Conservation (phyloP, 805 yeast genomes). For the Suhomyces vadensis region DNA sequence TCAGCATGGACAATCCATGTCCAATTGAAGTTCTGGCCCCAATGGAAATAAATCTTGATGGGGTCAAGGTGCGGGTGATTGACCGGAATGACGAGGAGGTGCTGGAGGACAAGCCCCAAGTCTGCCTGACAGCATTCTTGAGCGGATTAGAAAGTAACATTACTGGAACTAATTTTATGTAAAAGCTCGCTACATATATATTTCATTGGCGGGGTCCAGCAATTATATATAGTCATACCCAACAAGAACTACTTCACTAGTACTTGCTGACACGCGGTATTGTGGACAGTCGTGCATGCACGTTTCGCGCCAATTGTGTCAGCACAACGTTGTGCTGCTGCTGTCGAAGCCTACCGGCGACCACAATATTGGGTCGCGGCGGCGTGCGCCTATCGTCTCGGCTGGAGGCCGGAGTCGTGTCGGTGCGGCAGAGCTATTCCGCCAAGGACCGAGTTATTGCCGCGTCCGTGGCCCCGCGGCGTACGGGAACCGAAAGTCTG, state of each 20-base stretch:
- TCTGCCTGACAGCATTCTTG: not conserved
- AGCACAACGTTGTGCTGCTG: too few species aligned
- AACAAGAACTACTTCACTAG: not conserved
- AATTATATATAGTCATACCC: slow-evolving; percentile 1
- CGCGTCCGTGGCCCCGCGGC: not conserved
- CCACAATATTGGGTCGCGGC: too few species aligned
- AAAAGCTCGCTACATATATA: too few species aligned
- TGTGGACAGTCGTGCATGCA: slow-evolving; percentile 2
- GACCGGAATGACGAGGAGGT: not conserved
- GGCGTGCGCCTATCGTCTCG: too few species aligned
- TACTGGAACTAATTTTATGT: too few species aligned
- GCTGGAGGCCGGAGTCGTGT: too few species aligned
- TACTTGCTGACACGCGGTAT: not conserved
- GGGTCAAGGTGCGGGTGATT: not conserved
- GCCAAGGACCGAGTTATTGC: too few species aligned
- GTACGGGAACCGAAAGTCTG: not conserved
- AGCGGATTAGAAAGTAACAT: slow-evolving; percentile 1
- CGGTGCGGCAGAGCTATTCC: too few species aligned
- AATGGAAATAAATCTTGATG: not conserved
- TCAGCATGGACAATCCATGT: not conserved
- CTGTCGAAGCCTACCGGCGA: too few species aligned
- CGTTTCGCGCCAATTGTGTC: too few species aligned
- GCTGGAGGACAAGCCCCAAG: not conserved
- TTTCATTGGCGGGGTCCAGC: not conserved
- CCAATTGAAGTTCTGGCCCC: not conserved